phyloP scores from a whole-genome alignment of 345 rosid species.

The Arabidopsis arenosa region DNA sequence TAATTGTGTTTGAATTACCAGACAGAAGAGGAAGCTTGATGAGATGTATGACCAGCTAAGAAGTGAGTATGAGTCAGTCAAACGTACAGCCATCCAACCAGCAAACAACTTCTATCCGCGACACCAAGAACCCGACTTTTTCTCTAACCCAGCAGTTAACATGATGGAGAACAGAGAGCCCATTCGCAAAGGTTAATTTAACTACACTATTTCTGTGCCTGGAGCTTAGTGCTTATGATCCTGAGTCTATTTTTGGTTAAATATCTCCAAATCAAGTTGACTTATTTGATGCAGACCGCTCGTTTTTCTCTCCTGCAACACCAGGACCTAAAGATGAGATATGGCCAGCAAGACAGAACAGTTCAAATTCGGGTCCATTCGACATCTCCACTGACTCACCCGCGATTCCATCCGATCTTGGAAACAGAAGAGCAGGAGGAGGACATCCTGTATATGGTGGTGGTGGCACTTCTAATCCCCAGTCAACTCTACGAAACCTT shows the following conservation, averaged over 20 bases:
- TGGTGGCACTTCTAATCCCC: constrained; percentile 59
- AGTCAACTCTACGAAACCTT: constrained; percentile 81
- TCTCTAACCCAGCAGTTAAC: constrained; percentile 61
- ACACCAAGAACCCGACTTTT: constrained; percentile 69
- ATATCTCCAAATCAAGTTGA: constrained; percentile 66
- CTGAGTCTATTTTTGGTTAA: constrained; percentile 42
- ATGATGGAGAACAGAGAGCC: constrained; percentile 73
- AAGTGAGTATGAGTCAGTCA: constrained; percentile 73
- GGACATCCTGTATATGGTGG: constrained; percentile 53
- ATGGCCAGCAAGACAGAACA: constrained; percentile 89
- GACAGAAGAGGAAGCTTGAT: constrained; percentile 97
- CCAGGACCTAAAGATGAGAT: constrained; percentile 93
- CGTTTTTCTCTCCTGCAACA: constrained; percentile 80
- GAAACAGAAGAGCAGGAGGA: constrained; percentile 60
- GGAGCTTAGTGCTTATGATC: constrained; percentile 25
- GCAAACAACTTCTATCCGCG: constrained; percentile 67
- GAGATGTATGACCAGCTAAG: constrained; percentile 97
- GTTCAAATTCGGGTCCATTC: constrained; percentile 76
- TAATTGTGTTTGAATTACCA: constrained; percentile 44
- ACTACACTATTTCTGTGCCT: constrained; percentile 24
- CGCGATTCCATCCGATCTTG: constrained; percentile 59
- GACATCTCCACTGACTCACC: constrained; percentile 70
- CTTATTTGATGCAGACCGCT: constrained; percentile 89
- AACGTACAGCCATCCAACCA: constrained; percentile 86
- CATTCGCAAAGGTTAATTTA: constrained; percentile 67